These are phyloP conservation scores for Colletotrichum eremochloae DNA, from an alignment of 2,329 filamentous ascomycete species.

Conservation along the genomic window DNA sequence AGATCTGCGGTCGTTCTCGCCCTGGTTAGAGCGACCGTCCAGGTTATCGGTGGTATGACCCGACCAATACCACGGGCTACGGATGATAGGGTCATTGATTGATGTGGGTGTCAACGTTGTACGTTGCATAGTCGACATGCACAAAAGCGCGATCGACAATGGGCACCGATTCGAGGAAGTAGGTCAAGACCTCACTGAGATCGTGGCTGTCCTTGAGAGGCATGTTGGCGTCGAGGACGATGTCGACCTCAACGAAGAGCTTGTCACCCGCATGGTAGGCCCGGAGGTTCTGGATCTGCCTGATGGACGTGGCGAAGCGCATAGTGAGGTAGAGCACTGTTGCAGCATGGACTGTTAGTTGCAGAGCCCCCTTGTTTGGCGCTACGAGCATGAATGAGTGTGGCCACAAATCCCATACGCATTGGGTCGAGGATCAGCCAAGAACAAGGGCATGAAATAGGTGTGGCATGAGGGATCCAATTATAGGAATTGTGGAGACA, in stretches of 20 bases:
- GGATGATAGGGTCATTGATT: conserved; percentile 51
- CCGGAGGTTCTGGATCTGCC: conserved; percentile 85
- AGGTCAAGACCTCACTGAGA: conserved; percentile 81
- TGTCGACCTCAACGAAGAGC: conserved; percentile 84
- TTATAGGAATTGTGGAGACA: conserved; percentile 27
- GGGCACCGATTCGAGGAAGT: conserved; percentile 87
- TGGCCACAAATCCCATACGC: background rate
- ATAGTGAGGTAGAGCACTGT: conserved; percentile 87
- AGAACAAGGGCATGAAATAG: conserved; percentile 1
- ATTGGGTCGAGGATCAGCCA: background rate
- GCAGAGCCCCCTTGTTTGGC: background rate
- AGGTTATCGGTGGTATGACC: background rate
- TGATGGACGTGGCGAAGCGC: conserved; percentile 91
- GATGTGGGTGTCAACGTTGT: conserved; percentile 73
- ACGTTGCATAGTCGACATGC: conserved; percentile 74
- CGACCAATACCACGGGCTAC: background rate
- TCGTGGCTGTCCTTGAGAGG: conserved; percentile 86
- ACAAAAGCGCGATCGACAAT: conserved; percentile 81
- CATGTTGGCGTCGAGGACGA: conserved; percentile 83
- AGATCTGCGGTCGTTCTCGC: background rate
- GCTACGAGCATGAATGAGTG: background rate
- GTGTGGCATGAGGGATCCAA: conserved; percentile 11
- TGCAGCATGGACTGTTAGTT: conserved; percentile 12
- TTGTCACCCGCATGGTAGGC: conserved; percentile 90
- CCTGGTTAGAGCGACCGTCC: background rate